These are phyloP conservation scores for Talaromyces sp. DNA, from an alignment of 2,329 filamentous ascomycete genomes.

Conservation along the genomic window DNA sequence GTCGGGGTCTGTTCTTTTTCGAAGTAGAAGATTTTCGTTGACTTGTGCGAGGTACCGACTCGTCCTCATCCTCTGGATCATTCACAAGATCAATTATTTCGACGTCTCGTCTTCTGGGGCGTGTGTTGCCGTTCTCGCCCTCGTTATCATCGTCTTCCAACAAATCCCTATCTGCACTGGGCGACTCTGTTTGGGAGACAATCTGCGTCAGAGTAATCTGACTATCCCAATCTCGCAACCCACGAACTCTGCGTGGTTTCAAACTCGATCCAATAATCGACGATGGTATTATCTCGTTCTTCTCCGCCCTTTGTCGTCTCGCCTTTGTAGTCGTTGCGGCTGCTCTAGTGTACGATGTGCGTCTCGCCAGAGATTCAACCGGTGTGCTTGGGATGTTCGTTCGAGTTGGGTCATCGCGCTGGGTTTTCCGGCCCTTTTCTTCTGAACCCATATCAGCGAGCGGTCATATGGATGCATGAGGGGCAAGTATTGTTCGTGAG, in stretches of 20 bases:
- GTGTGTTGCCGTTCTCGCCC: neutral
- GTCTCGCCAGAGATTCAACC: neutral
- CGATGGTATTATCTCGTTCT: neutral
- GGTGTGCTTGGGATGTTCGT: conserved; percentile 6
- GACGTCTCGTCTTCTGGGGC: neutral
- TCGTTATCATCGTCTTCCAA: conserved; percentile 28
- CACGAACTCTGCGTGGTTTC: conserved; percentile 13
- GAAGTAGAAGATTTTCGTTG: neutral
- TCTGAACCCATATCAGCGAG: conserved; percentile 8
- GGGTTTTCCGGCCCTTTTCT: neutral
- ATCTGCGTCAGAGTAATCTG: conserved; percentile 41
- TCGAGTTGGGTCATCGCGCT: neutral
- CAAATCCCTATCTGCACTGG: conserved; percentile 20
- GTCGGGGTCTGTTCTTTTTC: neutral
- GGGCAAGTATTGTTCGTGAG: neutral
- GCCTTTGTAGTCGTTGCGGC: conserved; percentile 12
- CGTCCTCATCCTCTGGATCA: conserved; percentile 18
- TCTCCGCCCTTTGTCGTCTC: conserved; percentile 2
- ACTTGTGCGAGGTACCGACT: conserved; percentile 14
- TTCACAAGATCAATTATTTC: conserved; percentile 23
- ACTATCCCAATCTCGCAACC: conserved; percentile 18
- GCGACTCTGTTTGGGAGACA: conserved; percentile 30
- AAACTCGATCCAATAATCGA: conserved; percentile 10
- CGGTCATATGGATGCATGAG: neutral
- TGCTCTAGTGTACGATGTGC: neutral